Evolutionary conservation across 345 rosid species (phyloP), one percentile per base, ranked within the genome.

Genomic region (Aquilaria yunnanensis): DNA sequence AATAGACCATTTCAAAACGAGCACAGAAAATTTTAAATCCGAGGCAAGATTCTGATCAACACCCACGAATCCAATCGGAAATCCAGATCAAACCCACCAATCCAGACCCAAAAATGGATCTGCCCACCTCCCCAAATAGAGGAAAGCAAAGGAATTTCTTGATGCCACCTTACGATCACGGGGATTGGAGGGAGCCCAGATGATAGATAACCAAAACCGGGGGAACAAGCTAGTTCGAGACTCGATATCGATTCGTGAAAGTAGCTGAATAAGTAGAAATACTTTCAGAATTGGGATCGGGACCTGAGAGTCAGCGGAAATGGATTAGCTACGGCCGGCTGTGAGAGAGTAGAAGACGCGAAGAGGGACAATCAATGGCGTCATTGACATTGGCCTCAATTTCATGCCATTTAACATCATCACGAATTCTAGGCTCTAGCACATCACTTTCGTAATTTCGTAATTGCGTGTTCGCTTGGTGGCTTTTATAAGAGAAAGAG

Each of bases 1-100:
- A 56, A 92, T 77, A 67, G 81, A 89, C 88, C 95, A 92, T 92
- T 72, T 86, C 93, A 86, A 75, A 71, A 63, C 71, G 51, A 71
- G 63, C 72, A 72, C 72, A 70, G 68, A 67, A 66, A 64, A 66
- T n/a, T 47, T 30, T 37, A 55, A 12, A 69, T 57, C 45, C 57
- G 37, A 57, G 57, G 41, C 23, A 32, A 54, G 66, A 55, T 56
- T 32, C 32, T 45, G 55, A 16, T 45, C 54, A 12, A 66, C 29
- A 48, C 56, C 50, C 73, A 50, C 54, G n/a, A 57, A 34, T 34
- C 30, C 47, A 14, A 37, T 34, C 48, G 14, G 46, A 13, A 66
- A 65, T 30, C 62, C 73, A 60, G 70, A 72, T 72, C 57, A 66
- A 51, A 70, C 71, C 71, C 74, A 60, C 64, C 61, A 59, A 65